phyloP scores from a whole-genome alignment of 2,329 filamentous ascomycete genomes.

The Fusarium hainanense region DNA sequence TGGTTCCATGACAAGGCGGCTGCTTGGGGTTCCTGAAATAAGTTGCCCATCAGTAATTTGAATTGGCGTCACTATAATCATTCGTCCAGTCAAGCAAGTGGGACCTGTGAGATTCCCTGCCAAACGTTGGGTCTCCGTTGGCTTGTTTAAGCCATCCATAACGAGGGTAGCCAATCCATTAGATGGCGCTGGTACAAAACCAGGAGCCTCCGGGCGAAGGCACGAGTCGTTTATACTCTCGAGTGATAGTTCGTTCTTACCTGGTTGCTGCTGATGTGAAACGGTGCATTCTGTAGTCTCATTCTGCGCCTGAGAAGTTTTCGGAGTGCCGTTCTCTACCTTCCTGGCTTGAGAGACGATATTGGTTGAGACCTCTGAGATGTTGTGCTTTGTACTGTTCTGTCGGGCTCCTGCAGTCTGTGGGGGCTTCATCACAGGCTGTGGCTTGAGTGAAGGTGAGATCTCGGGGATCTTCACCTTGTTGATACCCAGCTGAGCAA shows the following conservation, averaged over 20 bases:
- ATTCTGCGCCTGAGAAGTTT: neutral
- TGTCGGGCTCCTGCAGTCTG: neutral
- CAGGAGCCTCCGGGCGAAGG: slow-evolving; percentile 38
- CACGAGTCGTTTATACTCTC: neutral
- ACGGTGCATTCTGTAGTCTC: neutral
- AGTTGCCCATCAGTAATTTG: slow-evolving; percentile 35
- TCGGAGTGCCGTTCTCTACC: neutral
- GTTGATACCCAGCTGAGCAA: neutral
- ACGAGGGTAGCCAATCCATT: neutral
- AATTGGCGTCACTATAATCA: slow-evolving; percentile 31
- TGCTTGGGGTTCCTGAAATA: slow-evolving; percentile 30
- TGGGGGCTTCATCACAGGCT: neutral
- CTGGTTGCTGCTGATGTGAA: slow-evolving; percentile 1
- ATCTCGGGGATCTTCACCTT: neutral
- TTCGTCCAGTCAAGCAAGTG: slow-evolving; percentile 19
- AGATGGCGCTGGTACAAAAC: slow-evolving; percentile 17
- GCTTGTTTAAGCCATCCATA: neutral
- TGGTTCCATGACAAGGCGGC: slow-evolving; percentile 26
- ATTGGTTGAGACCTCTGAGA: neutral
- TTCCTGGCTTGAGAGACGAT: neutral
- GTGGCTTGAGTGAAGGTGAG: slow-evolving; percentile 11
- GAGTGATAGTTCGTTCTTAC: slow-evolving; percentile 15
- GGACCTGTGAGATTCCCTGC: neutral
- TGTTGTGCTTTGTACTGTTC: neutral
- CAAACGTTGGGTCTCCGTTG: neutral